Evolutionary conservation across 164 flowering plant species (phyloP).

Genomic region (Nymphaea thermarum): DNA sequence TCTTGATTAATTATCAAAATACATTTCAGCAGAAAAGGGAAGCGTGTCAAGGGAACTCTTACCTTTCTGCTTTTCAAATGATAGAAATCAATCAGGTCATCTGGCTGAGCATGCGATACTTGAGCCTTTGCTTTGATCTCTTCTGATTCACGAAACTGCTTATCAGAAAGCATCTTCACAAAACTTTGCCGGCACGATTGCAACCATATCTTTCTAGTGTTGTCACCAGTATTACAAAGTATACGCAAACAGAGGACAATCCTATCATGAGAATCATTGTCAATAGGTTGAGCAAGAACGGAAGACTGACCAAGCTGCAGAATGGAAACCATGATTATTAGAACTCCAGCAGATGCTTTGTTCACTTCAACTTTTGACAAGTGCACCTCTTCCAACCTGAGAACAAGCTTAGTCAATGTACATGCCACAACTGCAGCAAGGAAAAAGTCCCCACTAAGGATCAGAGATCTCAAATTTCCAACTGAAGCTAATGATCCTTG

Average conservation of each 20-base stretch:
- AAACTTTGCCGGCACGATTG: conserved; percentile 85
- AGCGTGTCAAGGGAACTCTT: neutral
- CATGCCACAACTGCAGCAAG: conserved; percentile 87
- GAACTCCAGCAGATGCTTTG: conserved; percentile 42
- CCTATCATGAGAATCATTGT: conserved; percentile 79
- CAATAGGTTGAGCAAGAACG: conserved; percentile 79
- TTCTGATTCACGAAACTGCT: conserved; percentile 78
- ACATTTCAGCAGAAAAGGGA: no score
- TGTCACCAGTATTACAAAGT: conserved; percentile 71
- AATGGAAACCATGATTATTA: conserved; percentile 78
- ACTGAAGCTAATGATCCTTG: conserved; percentile 67
- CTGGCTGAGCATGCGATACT: conserved; percentile 80
- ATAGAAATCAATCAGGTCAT: conserved; percentile 93
- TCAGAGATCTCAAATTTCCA: conserved; percentile 74
- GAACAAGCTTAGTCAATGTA: conserved; percentile 72
- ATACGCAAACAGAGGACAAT: conserved; percentile 73
- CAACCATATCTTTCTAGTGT: conserved; percentile 71
- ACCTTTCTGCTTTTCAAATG: conserved; percentile 96
- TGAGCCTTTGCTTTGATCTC: conserved; percentile 88
- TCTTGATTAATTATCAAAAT: no score
- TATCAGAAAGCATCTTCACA: conserved; percentile 89
- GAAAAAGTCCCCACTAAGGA: conserved; percentile 87
- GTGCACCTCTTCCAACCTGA: conserved; percentile 87
- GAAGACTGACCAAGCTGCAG: conserved; percentile 83
- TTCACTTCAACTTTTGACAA: conserved; percentile 74